Evolutionary conservation across 2,329 filamentous ascomycete genomes (phyloP).

Genomic region (Colletotrichum tabaci): DNA sequence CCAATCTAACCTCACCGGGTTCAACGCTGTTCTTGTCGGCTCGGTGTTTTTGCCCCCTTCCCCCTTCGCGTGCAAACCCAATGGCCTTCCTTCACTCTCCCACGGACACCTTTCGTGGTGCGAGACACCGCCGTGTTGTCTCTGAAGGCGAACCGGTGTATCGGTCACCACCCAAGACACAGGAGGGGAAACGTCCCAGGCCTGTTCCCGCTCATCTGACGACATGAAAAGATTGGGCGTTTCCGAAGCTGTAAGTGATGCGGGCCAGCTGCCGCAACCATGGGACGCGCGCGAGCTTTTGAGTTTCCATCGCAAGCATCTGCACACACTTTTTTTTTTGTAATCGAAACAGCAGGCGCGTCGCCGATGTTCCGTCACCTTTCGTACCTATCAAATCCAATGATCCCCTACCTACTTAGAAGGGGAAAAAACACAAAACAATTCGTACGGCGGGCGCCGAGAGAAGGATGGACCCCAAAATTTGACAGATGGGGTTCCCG

Average conservation of each 20-base stretch:
- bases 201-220: background rate
- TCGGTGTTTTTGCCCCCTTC: background rate
- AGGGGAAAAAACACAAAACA: background rate
- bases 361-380: background rate
- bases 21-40: slow-evolving; percentile 6
- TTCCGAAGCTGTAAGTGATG: background rate
- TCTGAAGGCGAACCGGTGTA: background rate
- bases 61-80: background rate
- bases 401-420: no score
- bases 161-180: background rate
- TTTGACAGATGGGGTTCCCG: slow-evolving; percentile 15
- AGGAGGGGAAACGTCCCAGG: background rate
- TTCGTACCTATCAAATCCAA: background rate
- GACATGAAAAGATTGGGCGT: no score
- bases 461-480: slow-evolving; percentile 1
- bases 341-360: background rate
- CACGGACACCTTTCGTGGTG: no score
- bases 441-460: background rate
- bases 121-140: background rate
- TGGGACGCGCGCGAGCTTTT: background rate
- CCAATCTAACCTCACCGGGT: slow-evolving; percentile 8
- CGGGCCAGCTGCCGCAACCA: background rate
- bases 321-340: no score
- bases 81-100: background rate
- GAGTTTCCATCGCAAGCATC: background rate